Evolutionary conservation across 2,329 filamentous ascomycete species (phyloP).

Genomic region (Fusarium sp.): DNA sequence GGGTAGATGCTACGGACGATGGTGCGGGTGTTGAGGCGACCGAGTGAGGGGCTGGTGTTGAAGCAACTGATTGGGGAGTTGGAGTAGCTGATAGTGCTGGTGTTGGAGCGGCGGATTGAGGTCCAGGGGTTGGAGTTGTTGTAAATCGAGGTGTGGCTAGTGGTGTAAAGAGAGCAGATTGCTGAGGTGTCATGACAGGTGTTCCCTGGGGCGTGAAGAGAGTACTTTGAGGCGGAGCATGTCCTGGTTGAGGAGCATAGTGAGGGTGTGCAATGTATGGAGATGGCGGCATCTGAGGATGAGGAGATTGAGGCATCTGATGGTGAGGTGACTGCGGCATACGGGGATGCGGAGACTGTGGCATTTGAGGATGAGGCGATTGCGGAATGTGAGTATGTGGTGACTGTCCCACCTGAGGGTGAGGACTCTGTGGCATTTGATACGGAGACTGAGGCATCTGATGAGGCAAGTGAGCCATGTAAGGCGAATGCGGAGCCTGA

Average conservation of each 20-base stretch:
- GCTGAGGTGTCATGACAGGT: neutral
- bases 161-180: conserved; percentile 3
- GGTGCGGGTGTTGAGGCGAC: neutral
- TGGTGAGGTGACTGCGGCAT: neutral
- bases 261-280: neutral
- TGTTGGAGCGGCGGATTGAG: neutral
- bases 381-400: neutral
- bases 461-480: neutral
- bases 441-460: neutral
- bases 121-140: neutral
- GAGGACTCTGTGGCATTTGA: neutral
- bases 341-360: neutral
- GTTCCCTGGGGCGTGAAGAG: neutral
- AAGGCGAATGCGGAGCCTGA: neutral
- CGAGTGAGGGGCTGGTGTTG: neutral
- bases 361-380: neutral
- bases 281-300: neutral
- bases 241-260: neutral
- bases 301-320: neutral
- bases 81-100: neutral
- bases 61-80: neutral
- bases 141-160: neutral
- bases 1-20: neutral
- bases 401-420: neutral
- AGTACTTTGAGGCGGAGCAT: neutral